Base-by-base conservation (phyloP, 306 rosid species). In the Biancaea sappan region DNA sequence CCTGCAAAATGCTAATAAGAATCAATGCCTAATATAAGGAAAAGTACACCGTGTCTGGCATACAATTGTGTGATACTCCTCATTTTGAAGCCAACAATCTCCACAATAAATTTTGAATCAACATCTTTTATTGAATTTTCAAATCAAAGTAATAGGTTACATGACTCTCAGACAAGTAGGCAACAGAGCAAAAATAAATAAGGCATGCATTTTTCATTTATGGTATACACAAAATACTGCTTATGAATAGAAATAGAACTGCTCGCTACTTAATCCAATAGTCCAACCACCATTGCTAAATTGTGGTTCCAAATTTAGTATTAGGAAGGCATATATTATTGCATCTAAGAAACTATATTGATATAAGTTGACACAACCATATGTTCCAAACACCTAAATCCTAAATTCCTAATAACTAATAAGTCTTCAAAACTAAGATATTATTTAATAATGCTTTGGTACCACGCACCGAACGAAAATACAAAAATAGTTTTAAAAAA, bases 1-100 rank as follows among this genome's bases (percentile, higher is more conserved):
- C 98, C 98, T 88, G 74, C 80, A 82, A 25, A n/a, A 76, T 14
- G 63, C 63, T 24, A 6, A 58, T 19, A 72, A 66, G 48, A 40
- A 62, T 19, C 67, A 69, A 77, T 62, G 66, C 54, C 6, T 7
- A 5, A 43, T 24, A 31, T 9, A 41, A 65, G 6, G 15, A 19
- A 65, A 47, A 10, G 16, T 15, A 35, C 18, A 34, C 26, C 16
- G 48, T 48, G 34, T 48, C 31, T 9, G n/a, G 60, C 13, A 29
- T 12, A 51, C 24, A 51, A 15, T 66, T 73, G 35, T 34, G 13
- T 13, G 48, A 51, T 9, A 25, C 5, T 37, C 11, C 34, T 54
- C 25, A n/a, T 54, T 35, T 54, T 56, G 19, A n/a, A n/a, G 19
- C 37, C 19, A 56, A 56, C 4, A 44, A 6, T 8, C 37, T 8